Base-by-base conservation (phyloP, 1,284 basidiomycete genomes). In the Wallemia mellicola region DNA sequence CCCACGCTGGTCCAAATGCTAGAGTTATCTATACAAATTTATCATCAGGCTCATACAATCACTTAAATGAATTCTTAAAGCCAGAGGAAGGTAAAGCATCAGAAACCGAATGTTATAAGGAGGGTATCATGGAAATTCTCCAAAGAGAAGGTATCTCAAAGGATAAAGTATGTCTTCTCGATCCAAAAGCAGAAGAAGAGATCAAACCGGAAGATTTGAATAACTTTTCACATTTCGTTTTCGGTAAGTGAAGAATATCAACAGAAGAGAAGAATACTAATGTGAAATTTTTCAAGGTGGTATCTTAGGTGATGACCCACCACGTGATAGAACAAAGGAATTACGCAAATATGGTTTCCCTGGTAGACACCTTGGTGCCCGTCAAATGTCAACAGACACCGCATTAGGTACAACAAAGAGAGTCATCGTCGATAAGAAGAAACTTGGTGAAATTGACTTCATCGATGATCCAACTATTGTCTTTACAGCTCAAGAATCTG, bases 311-410 rank as follows among this genome's bases (percentile, higher is more conserved):
- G 9, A 65, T 62, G 68, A 71, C 63, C 68, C 69, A 27, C 67
- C 70, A 54, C 62, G 69, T 58, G 71, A 73, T 63, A 65, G 73
- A 56, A 98, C 92, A 0, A 77, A 79, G 1, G 86, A 92, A 67
- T 77, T 98, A 54, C 80, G 94, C 27, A 75, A 75, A 17, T 72
- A 89, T 19, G 88, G 88, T 0, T 96, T 94, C 68, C 85, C 86
- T 0, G 77, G 76, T 2, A 76, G 89, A 26, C 84, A 84, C 69
- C 74, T 94, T 2, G 86, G 86, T 0, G 73, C 78, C 1, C 74
- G 88, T 1, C 94, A 98, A 70, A 98, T 98, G 92, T 96, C 92
- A 26, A 98, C 92, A 0, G 92, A 98, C 69, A 96, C 92, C 0
- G 92, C 92, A 0, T 74, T 96, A 0, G 87, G 84, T 7, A 91